Percentiles rank a stretch among this genome's conserved stretches.
Conservation (phyloP, 2,329 filamentous ascomycete species). For the Chrysosporium keratinophilum region DNA sequence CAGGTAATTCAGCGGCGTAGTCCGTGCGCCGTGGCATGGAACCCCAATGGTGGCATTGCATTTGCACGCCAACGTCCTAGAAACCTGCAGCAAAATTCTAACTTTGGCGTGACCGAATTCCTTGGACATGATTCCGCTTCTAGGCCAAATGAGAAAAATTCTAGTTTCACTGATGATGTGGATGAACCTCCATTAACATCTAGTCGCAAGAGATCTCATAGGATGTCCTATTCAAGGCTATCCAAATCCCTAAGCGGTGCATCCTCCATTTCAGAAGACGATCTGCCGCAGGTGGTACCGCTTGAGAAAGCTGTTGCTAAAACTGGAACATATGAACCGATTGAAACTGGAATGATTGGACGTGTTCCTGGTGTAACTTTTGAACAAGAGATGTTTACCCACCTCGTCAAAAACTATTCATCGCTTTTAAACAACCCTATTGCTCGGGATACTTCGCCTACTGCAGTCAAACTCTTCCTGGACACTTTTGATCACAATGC, state of each 20-base stretch:
- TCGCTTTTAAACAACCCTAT: constrained; percentile 26
- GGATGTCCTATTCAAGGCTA: constrained; percentile 38
- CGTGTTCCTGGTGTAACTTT: constrained; percentile 39
- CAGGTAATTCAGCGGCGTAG: constrained; percentile 50
- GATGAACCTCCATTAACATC: constrained; percentile 45
- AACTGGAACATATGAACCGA: constrained; percentile 30
- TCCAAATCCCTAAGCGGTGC: constrained; percentile 46
- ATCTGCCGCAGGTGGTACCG: constrained; percentile 38
- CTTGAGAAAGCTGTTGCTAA: constrained; percentile 43
- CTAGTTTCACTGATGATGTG: constrained; percentile 48
- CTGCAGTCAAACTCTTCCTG: constrained; percentile 27
- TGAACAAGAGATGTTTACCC: constrained; percentile 33
- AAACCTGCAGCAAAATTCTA: constrained; percentile 30
- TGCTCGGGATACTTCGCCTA: constrained; percentile 18
- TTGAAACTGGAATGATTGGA: constrained; percentile 43
- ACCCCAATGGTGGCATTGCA: constrained; percentile 47
- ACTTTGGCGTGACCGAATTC: constrained; percentile 32
- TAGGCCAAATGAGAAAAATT: constrained; percentile 35
- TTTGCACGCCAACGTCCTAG: constrained; percentile 44
- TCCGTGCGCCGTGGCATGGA: constrained; percentile 48
- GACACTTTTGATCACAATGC: constrained; percentile 46
- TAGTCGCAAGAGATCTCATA: constrained; percentile 39
- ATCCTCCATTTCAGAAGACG: constrained; percentile 41
- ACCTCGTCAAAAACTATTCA: constrained; percentile 37
- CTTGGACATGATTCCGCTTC: constrained; percentile 26